Base-by-base conservation (phyloP, 2,329 filamentous ascomycete species). In the Colletotrichum costaricense region DNA sequence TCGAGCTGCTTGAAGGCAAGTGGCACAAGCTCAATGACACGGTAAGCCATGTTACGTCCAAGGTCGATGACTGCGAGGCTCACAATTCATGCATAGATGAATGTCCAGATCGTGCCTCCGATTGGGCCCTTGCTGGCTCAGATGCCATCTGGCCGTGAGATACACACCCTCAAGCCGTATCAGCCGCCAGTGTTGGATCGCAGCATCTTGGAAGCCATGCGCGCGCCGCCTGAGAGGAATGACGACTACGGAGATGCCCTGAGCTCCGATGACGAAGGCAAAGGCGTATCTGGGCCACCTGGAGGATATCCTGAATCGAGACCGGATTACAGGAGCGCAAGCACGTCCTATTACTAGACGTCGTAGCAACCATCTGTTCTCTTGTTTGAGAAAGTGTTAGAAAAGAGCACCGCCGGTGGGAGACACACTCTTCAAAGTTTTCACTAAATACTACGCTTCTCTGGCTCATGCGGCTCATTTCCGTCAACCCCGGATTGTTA, bases 11-110 rank as follows among this genome's bases (percentile, higher is more conserved):
- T 42, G 90, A 97, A 77, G 88, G 87, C 49, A 98, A 98, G 81
- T 98, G 97, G 96, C 91, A 90, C 74, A 97, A 95, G 84, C 91
- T 95, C 83, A 99, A 99, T 79, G 95, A 98, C 82, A 97, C 94
- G 22, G 94, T 97, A 84, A 84, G 90, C 16, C 49, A 55, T n/a
- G 11, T 22, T 59, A 24, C 12, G 64, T 42, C 38, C 28, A 38
- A 26, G 28, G 35, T 28, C 7, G 3, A 46, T 19, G 33, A 33
- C 46, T 22, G 63, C 11, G 6, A 30, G 75, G 16, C 62, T 62
- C 49, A 33, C 1, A 46, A 14, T 12, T 0, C 28, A 42, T 24
- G 19, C 33, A 14, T 74, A 96, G 91, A 92, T 98, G 78, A 94
- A 95, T 73, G 93, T 95, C 0, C 95, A 98, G 80, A 69, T 86